These are phyloP conservation scores for Podaxis pistillaris DNA, from an alignment of 768 basidiomycete species.

Conservation along the genomic window DNA sequence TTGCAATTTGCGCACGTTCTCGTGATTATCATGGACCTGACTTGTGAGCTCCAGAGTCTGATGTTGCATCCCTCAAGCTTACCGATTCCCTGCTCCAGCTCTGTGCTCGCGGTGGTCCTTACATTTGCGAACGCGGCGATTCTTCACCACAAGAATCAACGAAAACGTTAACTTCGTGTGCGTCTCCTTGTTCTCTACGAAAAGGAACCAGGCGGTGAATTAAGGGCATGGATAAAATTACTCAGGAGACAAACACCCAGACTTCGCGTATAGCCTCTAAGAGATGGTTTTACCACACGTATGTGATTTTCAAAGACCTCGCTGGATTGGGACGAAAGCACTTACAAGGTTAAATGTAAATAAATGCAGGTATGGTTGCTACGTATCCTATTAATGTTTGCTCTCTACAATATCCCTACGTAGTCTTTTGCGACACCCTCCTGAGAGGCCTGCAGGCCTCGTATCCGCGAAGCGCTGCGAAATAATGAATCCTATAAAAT, in stretches of 20 bases:
- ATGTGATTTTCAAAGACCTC: neutral
- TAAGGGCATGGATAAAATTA: slow-evolving; percentile 29
- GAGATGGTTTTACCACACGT: neutral
- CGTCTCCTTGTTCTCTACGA: slow-evolving; percentile 31
- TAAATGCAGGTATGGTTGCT: slow-evolving; percentile 6
- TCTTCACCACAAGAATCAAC: slow-evolving; percentile 27
- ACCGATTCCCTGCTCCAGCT: slow-evolving; percentile 17
- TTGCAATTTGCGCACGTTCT: too few species aligned
- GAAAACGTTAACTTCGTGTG: slow-evolving; percentile 22
- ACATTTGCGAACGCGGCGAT: slow-evolving; percentile 24
- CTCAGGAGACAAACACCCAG: slow-evolving; percentile 34
- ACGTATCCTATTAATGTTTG: slow-evolving; percentile 5
- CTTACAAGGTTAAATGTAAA: slow-evolving; percentile 1
- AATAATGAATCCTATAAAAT: slow-evolving; percentile 17
- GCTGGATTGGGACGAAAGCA: neutral
- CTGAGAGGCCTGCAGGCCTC: slow-evolving; percentile 10
- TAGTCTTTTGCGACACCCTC: slow-evolving; percentile 7
- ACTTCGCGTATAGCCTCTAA: slow-evolving; percentile 31
- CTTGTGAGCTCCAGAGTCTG: slow-evolving; percentile 23
- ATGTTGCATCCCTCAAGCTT: neutral
- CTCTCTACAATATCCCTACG: slow-evolving; percentile 10
- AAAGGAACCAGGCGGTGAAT: slow-evolving; percentile 24
- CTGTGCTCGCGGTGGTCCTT: slow-evolving; percentile 24
- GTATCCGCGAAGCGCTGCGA: slow-evolving; percentile 11
- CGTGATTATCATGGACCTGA: slow-evolving; percentile 26